Conservation (phyloP, 805 yeast species). For the Nakazawaea pomicola region DNA sequence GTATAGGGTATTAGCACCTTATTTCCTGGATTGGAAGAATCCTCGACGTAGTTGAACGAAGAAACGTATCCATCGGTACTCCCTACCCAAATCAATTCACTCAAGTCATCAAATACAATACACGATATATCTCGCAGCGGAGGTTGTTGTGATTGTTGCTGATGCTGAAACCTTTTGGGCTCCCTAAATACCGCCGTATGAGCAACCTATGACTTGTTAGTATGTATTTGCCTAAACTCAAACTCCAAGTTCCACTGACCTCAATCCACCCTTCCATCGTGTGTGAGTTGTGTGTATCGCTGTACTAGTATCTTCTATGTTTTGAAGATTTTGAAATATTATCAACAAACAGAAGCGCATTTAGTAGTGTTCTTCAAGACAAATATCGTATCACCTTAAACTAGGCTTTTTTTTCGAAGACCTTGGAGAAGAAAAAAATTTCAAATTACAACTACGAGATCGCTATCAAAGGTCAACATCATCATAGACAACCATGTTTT, state of each 20-base stretch:
- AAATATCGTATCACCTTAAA: too few relatives aligned
- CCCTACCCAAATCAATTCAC: conserved; percentile 83
- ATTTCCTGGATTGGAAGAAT: conserved; percentile 24
- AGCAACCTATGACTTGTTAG: conserved; percentile 23
- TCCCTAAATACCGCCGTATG: conserved; percentile 23
- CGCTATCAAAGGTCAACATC: background rate
- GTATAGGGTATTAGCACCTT: conserved; percentile 51
- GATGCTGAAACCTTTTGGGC: conserved; percentile 19
- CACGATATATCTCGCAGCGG: conserved; percentile 24
- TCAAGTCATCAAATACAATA: conserved; percentile 59
- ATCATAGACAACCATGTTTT: background rate
- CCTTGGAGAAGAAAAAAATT: background rate
- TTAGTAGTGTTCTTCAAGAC: too few relatives aligned
- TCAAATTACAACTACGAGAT: background rate
- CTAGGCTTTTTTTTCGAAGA: too few relatives aligned
- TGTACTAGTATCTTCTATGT: too few relatives aligned
- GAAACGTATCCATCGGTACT: conserved; percentile 53
- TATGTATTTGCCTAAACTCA: too few relatives aligned
- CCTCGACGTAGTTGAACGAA: conserved; percentile 21
- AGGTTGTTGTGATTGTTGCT: conserved; percentile 17
- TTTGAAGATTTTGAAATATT: too few relatives aligned
- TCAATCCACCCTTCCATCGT: conserved; percentile 50
- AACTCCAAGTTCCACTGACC: too few relatives aligned
- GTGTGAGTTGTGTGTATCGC: too few relatives aligned
- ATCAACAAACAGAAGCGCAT: background rate